Base-by-base conservation (phyloP, 768 basidiomycete species). In the Termitomyces sp. region DNA sequence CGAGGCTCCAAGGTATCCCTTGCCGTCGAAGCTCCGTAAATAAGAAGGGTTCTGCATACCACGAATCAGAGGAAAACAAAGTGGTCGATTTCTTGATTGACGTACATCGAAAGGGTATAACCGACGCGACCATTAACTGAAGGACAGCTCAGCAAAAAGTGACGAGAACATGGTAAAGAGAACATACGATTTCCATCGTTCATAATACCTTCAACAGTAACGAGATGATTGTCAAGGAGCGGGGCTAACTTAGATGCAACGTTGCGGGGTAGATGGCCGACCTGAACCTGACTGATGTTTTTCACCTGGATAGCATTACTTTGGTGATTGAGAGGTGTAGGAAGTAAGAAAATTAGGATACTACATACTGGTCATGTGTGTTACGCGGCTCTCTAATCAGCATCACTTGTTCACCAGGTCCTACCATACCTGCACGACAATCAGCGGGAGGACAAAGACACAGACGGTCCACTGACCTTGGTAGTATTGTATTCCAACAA, bases 401-500 rank as follows among this genome's bases (percentile, higher is more conserved):
- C 12, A 75, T 67, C 13, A 93, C 90, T 69, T 92, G 82, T 68
- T 95, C 92, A 22, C 88, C 90, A 2, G 81, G 70, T 16, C 86
- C 90, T 37, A 94, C 93, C 54, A 94, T 65, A 31, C 92, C 93
- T 85, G 56, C n/a, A 22, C 12, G 36, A 33, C 16, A 8, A 24
- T 61, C 50, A 48, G 20, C 37, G 9, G 56, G 65, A 29, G 54
- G 37, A 61, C 47, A 50, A 58, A 15, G 47, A 28, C 20, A 65
- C 4, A 31, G 20, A 61, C 53, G 42, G 7, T n/a, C 28, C 13
- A 42, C 41, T 54, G 16, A 83, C 88, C 88, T 66, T 75, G 75
- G 66, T 94, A 94, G 65, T 94, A 92, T 66, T 92, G 90, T 15
- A 94, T 75, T 0, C 93, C 93, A 0, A 94, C 93, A 10, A 92